These are phyloP conservation scores for Phytophthora citricola DNA, from an alignment of 352 stramenopile genomes.

Conservation along the genomic window DNA sequence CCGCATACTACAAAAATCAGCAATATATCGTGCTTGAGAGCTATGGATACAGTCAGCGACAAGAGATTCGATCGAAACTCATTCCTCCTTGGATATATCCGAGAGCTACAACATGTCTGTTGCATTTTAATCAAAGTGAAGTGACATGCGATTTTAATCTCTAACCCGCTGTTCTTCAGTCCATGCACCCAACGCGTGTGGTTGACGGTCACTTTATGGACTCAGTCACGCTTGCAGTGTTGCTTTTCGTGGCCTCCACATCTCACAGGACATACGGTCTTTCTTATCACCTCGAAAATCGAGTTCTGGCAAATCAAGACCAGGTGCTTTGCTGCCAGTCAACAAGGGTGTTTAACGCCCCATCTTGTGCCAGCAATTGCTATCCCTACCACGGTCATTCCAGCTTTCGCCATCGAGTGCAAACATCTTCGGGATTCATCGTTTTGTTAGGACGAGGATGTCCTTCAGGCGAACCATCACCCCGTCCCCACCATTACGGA, in stretches of 20 bases:
- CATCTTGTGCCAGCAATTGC: neutral
- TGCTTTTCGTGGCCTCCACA: neutral
- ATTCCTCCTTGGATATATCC: too few species aligned
- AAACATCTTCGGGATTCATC: conserved; percentile 6
- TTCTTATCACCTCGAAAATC: conserved; percentile 17
- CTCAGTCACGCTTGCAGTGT: neutral
- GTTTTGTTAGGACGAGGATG: neutral
- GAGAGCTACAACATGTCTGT: too few species aligned
- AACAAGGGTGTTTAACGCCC: conserved; percentile 3
- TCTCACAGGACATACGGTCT: conserved; percentile 2
- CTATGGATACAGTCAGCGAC: neutral
- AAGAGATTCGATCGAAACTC: too few species aligned
- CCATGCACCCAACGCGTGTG: neutral
- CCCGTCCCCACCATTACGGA: neutral
- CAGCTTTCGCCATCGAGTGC: conserved; percentile 7
- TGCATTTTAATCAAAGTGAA: conserved; percentile 5
- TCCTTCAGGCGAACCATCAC: neutral
- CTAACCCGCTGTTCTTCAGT: neutral
- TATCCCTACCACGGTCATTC: conserved; percentile 6
- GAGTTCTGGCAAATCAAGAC: conserved; percentile 20
- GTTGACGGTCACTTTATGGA: conserved; percentile 2
- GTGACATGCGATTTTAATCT: conserved; percentile 7
- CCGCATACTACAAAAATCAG: conserved; percentile 4
- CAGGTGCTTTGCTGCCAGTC: conserved; percentile 23
- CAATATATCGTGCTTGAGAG: neutral